Base-by-base conservation (phyloP, 345 rosid genomes). In the Populus pruinosa region DNA sequence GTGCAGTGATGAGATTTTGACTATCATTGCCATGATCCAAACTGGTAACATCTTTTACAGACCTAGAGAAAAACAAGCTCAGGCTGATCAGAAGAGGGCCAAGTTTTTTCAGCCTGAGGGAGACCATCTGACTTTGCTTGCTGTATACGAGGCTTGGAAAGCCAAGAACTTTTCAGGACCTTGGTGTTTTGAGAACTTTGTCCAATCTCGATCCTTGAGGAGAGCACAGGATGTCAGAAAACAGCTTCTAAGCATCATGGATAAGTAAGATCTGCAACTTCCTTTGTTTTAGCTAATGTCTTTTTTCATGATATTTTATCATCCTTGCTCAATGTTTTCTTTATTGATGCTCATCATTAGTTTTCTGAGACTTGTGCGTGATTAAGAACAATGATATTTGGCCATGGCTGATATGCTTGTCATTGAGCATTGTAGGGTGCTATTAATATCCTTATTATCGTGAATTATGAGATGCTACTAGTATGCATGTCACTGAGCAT, bases 31-130 rank as follows among this genome's bases (percentile, higher is more conserved):
- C 8, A 93, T 93, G 99, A 91, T 95, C 79, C 93, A 91, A 80
- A 93, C 96, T 1, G 94, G 98, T 7, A 92, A 93, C 87, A 90
- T 95, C 73, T 91, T 93, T 80, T 93, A 93, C 81, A 82, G 98
- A 82, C 98, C 98, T 14, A 89, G 97, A 83, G 98, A 90, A 71
- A 94, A 94, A 74, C 98, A 90, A 90, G 95, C 97, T 55, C 98
- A 90, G 80, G 99, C 96, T 63, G 99, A 95, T 84, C 94, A 91
- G 82, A 95, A 92, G 87, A 87, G 90, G 77, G 97, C 98, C 61
- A 93, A 92, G 78, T 93, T 93, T 88, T 90, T 93, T 86, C 96
- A 89, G 88, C 93, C 93, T 0, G 93, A 91, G 86, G 99, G 98
- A 64, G 99, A 93, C 82, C 97, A 93, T 82, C 80, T 95, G 89